These are phyloP conservation scores for Blyttiomyces sp. DNA, from an alignment of 371 early-diverging fungal species.

Conservation along the genomic window DNA sequence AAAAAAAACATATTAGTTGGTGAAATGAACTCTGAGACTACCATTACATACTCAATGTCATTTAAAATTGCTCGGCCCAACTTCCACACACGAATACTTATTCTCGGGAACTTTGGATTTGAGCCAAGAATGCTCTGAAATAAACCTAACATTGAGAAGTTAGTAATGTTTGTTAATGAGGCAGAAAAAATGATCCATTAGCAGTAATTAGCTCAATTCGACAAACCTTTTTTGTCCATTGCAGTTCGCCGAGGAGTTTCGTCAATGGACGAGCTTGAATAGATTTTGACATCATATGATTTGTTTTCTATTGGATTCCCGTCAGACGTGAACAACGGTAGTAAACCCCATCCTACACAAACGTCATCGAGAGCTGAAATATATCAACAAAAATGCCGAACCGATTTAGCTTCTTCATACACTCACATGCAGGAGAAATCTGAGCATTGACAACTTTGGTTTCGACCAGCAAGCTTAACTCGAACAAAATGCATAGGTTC, in stretches of 20 bases:
- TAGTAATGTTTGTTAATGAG: neutral
- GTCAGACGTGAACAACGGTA: conserved; percentile 44
- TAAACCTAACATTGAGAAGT: conserved; percentile 2
- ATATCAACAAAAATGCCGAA: neutral
- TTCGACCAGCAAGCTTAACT: conserved; percentile 31
- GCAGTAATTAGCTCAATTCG: too few relatives aligned
- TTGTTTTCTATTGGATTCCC: conserved; percentile 42
- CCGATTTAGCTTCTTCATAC: too few relatives aligned
- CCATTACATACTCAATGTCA: conserved; percentile 32
- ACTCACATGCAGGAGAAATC: too few relatives aligned
- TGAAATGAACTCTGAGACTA: too few relatives aligned
- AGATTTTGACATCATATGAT: conserved; percentile 40
- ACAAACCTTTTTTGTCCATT: too few relatives aligned
- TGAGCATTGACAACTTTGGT: too few relatives aligned
- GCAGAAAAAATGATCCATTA: too few relatives aligned
- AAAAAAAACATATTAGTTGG: neutral
- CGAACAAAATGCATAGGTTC: conserved; percentile 40
- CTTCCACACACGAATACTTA: conserved; percentile 43
- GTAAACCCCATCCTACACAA: conserved; percentile 45
- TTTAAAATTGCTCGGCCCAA: conserved; percentile 27
- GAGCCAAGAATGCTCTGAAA: conserved; percentile 14
- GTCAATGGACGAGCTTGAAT: too few relatives aligned
- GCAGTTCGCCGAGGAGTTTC: too few relatives aligned
- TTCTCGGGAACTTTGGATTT: too few relatives aligned
- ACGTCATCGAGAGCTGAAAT: conserved; percentile 28